Conservation (phyloP, 2,329 filamentous ascomycete species). For the Nectriaceae sp. region DNA sequence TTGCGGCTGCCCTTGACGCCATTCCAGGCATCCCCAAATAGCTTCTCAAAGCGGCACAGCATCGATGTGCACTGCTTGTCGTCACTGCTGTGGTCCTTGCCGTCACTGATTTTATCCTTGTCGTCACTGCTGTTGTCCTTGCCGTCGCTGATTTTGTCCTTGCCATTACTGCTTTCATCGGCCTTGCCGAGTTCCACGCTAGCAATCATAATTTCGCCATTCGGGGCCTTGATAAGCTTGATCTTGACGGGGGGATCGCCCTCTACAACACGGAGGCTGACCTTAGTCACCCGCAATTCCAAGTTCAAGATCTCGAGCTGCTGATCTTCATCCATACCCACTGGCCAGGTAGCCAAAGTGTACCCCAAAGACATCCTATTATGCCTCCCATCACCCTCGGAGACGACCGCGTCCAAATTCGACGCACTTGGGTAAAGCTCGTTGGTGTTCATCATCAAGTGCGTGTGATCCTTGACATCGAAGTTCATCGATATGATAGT, state of each 20-base stretch:
- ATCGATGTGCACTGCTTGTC: slow-evolving; percentile 43
- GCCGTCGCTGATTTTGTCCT: slow-evolving; percentile 46
- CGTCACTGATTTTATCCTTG: slow-evolving; percentile 44
- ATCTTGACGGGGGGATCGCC: slow-evolving; percentile 58
- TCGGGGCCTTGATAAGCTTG: slow-evolving; percentile 61
- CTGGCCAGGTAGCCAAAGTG: slow-evolving; percentile 44
- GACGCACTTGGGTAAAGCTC: slow-evolving; percentile 59
- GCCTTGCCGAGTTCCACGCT: slow-evolving; percentile 43
- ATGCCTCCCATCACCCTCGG: slow-evolving; percentile 40
- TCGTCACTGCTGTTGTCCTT: slow-evolving; percentile 42
- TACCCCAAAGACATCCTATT: slow-evolving; percentile 50
- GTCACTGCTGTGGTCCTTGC: slow-evolving; percentile 19
- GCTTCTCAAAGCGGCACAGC: slow-evolving; percentile 51
- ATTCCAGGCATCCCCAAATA: slow-evolving; percentile 30
- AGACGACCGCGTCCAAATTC: slow-evolving; percentile 48
- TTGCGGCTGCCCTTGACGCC: slow-evolving; percentile 27
- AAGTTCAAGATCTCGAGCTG: slow-evolving; percentile 54
- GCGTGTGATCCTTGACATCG: slow-evolving; percentile 48
- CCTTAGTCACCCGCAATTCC: slow-evolving; percentile 60
- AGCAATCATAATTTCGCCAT: slow-evolving; percentile 57
- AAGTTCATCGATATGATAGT: slow-evolving; percentile 57
- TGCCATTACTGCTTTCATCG: slow-evolving; percentile 40
- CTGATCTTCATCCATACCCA: slow-evolving; percentile 51
- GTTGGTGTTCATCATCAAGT: slow-evolving; percentile 60
- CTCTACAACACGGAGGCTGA: slow-evolving; percentile 57